These are phyloP conservation scores for Ophiosphaerella narmari DNA, from an alignment of 2,329 filamentous ascomycete genomes.

Conservation along the genomic window DNA sequence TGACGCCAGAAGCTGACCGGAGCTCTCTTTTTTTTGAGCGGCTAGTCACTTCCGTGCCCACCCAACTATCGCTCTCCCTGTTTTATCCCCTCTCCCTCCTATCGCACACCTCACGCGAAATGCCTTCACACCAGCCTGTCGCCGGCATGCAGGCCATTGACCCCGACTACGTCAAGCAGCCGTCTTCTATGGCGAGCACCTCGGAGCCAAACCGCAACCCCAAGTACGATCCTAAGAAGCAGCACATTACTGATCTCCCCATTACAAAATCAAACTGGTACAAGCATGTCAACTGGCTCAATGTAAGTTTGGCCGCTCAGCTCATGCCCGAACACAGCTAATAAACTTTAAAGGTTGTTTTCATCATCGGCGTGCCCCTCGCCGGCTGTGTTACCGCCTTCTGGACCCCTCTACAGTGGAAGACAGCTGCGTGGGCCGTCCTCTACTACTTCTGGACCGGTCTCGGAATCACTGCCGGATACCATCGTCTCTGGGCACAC, in stretches of 20 bases:
- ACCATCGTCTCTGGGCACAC: constrained; percentile 76
- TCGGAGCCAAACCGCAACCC: constrained; percentile 57
- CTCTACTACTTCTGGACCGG: constrained; percentile 85
- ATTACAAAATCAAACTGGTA: constrained; percentile 86
- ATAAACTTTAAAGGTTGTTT: constrained; percentile 66
- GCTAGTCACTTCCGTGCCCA: constrained; percentile 14
- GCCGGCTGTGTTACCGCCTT: constrained; percentile 75
- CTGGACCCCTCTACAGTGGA: constrained; percentile 75
- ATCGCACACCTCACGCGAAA: constrained; percentile 25
- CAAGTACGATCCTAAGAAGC: constrained; percentile 69
- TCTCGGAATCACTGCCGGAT: constrained; percentile 63
- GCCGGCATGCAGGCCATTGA: constrained; percentile 55
- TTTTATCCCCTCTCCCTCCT: constrained; percentile 5
- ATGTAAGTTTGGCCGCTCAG: constrained; percentile 56
- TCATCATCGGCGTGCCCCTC: constrained; percentile 80
- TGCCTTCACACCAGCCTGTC: constrained; percentile 59
- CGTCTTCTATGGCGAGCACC: constrained; percentile 54
- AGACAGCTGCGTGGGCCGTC: constrained; percentile 76
- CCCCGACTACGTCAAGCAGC: constrained; percentile 54
- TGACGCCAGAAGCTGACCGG: constrained; percentile 16
- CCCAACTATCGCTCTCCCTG: constrained; percentile 15
- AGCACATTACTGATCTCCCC: constrained; percentile 82
- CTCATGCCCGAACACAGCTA: constrained; percentile 6
- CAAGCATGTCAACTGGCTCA: constrained; percentile 94
- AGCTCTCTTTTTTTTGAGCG: constrained; percentile 19